A percentile compares a stretch with the other conserved stretches of the same genome.
phyloP scores from a whole-genome alignment of 805 yeast genomes.

The Ogataea naganishii region DNA sequence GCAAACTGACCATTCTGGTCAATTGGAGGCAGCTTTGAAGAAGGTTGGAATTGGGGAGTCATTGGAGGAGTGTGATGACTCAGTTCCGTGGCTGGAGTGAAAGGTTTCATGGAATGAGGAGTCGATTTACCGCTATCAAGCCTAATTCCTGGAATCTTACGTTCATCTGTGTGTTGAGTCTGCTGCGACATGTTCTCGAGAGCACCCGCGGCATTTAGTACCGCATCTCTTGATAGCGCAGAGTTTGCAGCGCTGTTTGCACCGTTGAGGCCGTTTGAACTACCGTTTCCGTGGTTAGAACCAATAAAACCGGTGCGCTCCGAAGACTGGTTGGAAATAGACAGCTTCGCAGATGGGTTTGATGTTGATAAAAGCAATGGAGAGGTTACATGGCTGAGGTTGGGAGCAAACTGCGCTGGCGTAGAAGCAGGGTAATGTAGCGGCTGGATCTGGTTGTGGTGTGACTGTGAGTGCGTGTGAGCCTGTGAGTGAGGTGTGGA shows the following conservation, averaged over 20 bases:
- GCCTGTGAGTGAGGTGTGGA: no score
- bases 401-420: slow-evolving; percentile 64
- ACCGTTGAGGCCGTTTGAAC: slow-evolving; percentile 23
- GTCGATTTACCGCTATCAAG: slow-evolving; percentile 19
- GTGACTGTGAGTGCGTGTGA: no score
- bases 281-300: slow-evolving; percentile 10
- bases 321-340: slow-evolving; percentile 22
- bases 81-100: slow-evolving; percentile 23
- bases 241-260: slow-evolving; percentile 20
- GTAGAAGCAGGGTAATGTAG: slow-evolving; percentile 60
- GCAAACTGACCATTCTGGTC: no score
- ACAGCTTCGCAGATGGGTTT: slow-evolving; percentile 25
- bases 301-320: slow-evolving; percentile 19
- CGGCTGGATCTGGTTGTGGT: slow-evolving; percentile 33
- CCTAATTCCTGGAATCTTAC: slow-evolving; percentile 23
- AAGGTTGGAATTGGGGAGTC: slow-evolving; percentile 14
- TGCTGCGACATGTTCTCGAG: slow-evolving; percentile 29
- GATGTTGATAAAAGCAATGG: slow-evolving; percentile 49
- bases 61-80: slow-evolving; percentile 14
- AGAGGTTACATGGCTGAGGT: slow-evolving; percentile 53
- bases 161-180: slow-evolving; percentile 12
- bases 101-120: slow-evolving; percentile 16
- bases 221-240: slow-evolving; percentile 20
- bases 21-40: slow-evolving; percentile 13
- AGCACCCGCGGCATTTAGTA: slow-evolving; percentile 31